Evolutionary conservation across 2,329 filamentous ascomycete genomes (phyloP).

Genomic region (Ascochyta koolunga): DNA sequence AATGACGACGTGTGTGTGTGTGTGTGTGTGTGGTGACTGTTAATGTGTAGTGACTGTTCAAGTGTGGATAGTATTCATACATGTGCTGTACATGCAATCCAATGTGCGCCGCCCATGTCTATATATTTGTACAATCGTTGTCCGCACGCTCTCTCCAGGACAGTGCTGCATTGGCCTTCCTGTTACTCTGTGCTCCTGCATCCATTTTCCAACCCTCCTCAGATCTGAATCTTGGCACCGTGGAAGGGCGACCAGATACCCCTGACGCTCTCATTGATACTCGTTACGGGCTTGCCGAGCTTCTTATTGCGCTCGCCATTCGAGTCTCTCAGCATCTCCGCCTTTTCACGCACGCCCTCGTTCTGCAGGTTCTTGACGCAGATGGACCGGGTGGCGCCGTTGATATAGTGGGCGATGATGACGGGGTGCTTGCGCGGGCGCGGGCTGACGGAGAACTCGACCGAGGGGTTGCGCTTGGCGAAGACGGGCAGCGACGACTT

Average conservation of each 20-base stretch:
- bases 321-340: slow-evolving; percentile 72
- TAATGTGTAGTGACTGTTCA: slow-evolving; percentile 4
- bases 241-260: slow-evolving; percentile 71
- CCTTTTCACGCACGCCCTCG: slow-evolving; percentile 81
- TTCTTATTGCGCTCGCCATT: slow-evolving; percentile 75
- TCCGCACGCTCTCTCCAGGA: not conserved
- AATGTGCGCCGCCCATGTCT: slow-evolving; percentile 28
- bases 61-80: slow-evolving; percentile 27
- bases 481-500: slow-evolving; percentile 77
- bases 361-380: slow-evolving; percentile 87
- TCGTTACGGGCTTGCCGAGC: slow-evolving; percentile 64
- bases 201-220: not conserved
- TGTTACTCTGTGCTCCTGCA: not conserved
- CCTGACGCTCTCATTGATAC: slow-evolving; percentile 68
- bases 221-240: slow-evolving; percentile 54
- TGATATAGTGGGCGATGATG: slow-evolving; percentile 89
- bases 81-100: slow-evolving; percentile 28
- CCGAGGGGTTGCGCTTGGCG: slow-evolving; percentile 78
- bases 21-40: too few relatives aligned
- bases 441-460: slow-evolving; percentile 91
- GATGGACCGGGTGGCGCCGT: slow-evolving; percentile 81
- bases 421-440: slow-evolving; percentile 89
- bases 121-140: slow-evolving; percentile 13
- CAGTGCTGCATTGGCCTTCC: slow-evolving; percentile 12
- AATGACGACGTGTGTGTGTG: too few relatives aligned